Base-by-base conservation (phyloP, 2,329 filamentous ascomycete species). In the Penicillium digitatum region DNA sequence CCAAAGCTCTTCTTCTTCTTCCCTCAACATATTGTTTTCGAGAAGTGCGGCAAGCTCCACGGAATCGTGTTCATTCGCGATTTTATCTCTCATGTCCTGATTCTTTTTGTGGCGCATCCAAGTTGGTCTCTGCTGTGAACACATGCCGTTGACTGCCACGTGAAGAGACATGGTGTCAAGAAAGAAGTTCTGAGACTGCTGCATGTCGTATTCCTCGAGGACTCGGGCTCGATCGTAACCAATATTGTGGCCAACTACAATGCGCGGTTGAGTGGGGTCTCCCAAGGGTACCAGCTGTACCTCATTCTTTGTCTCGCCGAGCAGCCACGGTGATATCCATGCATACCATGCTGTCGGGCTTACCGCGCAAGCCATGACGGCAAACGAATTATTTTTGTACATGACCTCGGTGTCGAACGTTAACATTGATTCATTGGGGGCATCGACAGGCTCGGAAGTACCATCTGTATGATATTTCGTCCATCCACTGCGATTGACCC, bases 101-200 rank as follows among this genome's bases (percentile, higher is more conserved):
- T 87, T 90, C 76, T 99, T 99, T 70, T 90, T 89, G 72, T 96
- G 90, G 72, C 90, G 95, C 87, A 96, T 91, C 94, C 94, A 99
- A 0, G 90, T 96, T 9, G 95, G 94, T 47, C 94, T 84, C 72
- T 99, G 94, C 62, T 89, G 87, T 22, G 94, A 97, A 74, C 94
- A 99, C 94, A 99, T 99, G 59, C 94, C 94, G 69, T 99, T 99
- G 24, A 96, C 93, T 2, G 95, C 95, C 8, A 96, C 93, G 70
- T 99, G 94, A 20, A 99, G 78, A 1, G 93, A 97, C 94, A 99
- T 99, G 29, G 94, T 99, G 71, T 99, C 94, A 48, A 99, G 75
- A 69, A 96, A 99, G 40, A 84, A 87, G 63, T 91, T 97, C 37
- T 85, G 84, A 1, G 90, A 87, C 71, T 96, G 93, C 52, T 84